Evolutionary conservation across 2,329 filamentous ascomycete species (phyloP), one percentile per base, ranked within the genome.

Genomic region (Penicillium sp.): DNA sequence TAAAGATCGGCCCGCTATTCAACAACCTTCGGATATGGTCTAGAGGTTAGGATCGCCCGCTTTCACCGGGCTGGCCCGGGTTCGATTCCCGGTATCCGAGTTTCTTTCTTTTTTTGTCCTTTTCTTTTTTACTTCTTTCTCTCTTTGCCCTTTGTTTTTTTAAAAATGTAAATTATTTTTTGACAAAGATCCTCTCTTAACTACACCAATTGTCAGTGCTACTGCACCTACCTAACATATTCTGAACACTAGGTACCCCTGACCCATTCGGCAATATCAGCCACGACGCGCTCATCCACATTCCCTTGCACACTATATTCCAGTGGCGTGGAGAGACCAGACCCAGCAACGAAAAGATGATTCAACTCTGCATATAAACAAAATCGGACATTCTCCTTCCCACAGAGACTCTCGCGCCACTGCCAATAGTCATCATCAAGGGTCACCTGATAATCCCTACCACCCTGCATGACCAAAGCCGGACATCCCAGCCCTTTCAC

Each of bases 391-490:
- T 14, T 37, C 7, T 24, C 28, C 19, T 36, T 51, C 7, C 11
- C 28, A 18, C 11, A 10, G 7, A 44, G 39, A 16, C 19, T 7
- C 5, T 6, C 11, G 10, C 16, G 5, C 39, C 48, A 51, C 13
- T 50, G 23, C 18, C 2, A 1, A 44, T 43, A 44, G 36, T 51
- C 48, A 51, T 51, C 48, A 6, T 44, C 18, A 8, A 34, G 6
- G 28, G 37, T 44, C 18, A 51, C 24, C 48, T 51, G 48, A 23
- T 51, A 51, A 24, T 51, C 48, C 29, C 48, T 43, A 18, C 13
- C 26, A 16, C 48, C 48, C 29, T 51, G 48, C 21, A 51, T 14
- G 5, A 44, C 16, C 13, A 43, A 26, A 10, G 23, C 29, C 16
- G 48, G 48, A 13, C 19, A 33, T 10, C 44, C 13, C 16, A 43